A percentile compares a stretch with the other conserved stretches of the same genome.
Evolutionary conservation across 345 rosid genomes (phyloP).

Genomic region (Corchorus olitorius): DNA sequence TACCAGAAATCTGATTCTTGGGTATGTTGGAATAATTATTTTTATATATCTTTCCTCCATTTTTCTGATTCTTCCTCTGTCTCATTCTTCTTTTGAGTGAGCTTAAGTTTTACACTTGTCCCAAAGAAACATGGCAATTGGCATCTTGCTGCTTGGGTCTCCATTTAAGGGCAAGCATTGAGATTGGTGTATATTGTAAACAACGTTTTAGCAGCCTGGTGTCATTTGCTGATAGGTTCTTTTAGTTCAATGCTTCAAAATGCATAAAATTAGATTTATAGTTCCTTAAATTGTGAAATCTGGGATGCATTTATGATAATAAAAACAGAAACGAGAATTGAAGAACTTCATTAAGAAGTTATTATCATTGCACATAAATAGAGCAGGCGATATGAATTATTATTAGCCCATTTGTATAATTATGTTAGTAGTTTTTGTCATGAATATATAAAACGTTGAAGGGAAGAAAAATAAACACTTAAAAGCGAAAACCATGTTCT

Average conservation of each 20-base stretch:
- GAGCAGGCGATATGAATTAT: not conserved
- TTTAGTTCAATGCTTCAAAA: not conserved
- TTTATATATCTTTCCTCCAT: not conserved
- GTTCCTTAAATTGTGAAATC: not conserved
- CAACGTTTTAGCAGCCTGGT: not conserved
- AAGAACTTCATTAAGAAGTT: not conserved
- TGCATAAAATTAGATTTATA: not conserved
- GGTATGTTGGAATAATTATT: not conserved
- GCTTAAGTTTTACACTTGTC: not conserved
- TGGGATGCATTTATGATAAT: not conserved
- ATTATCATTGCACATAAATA: not conserved
- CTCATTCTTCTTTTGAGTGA: not conserved
- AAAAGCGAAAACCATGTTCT: not conserved
- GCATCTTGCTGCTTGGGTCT: not conserved
- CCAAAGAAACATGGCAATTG: not conserved
- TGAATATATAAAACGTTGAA: not conserved
- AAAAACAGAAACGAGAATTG: not conserved
- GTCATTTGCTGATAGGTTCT: slow-evolving; percentile 7
- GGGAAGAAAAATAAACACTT: slow-evolving; percentile 5
- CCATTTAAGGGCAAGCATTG: not conserved
- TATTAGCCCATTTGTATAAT: not conserved
- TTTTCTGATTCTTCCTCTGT: not conserved
- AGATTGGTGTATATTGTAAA: not conserved
- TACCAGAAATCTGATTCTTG: not conserved
- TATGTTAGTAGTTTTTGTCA: not conserved